Base-by-base conservation (phyloP, 164 flowering plant species). In the Liriodendron chinense region DNA sequence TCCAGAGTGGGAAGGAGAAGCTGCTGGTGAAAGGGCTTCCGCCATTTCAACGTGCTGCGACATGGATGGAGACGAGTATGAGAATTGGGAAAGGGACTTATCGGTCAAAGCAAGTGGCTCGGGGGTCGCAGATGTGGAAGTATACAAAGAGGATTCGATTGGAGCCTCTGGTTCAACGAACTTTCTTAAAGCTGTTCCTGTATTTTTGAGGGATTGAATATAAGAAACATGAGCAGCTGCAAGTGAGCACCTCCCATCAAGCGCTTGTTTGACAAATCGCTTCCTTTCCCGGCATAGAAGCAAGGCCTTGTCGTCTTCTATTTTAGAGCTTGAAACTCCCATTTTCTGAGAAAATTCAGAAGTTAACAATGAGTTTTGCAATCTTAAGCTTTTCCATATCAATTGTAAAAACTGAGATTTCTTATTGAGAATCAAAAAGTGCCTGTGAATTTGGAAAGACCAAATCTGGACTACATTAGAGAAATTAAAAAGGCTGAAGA, bases 271-370 rank as follows among this genome's bases (percentile, higher is more conserved):
- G 63, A 96, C 89, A 80, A 88, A 89, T 74, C 83, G 91, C 83
- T 87, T 94, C 83, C 99, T 86, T 74, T 93, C 97, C n/a, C 97
- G 89, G 69, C 98, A 96, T 66, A 96, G 85, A 79, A 85, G 86
- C 69, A 96, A 78, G 23, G 97, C 92, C 82, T 94, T 91, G 70
- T 94, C 98, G 78, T 92, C 98, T 65, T 89, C 98, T 74, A 87
- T 56, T 83, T 74, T 92, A 78, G 99, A 92, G 85, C 76, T 85
- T 25, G 94, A 74, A 5, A 78, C 87, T 70, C 98, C 99, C 99
- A 95, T 95, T 70, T 73, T 61, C 49, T 70, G 62, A 9, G 47
- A 12, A 50, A 65, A 16, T 53, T 53, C 16, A 53, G 18, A 53
- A 16, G 18, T 53, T 53, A 53, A 16, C 57, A 53, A 53, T 53